Base-by-base conservation (phyloP, 306 rosid species). In the Cucurbita maxima region DNA sequence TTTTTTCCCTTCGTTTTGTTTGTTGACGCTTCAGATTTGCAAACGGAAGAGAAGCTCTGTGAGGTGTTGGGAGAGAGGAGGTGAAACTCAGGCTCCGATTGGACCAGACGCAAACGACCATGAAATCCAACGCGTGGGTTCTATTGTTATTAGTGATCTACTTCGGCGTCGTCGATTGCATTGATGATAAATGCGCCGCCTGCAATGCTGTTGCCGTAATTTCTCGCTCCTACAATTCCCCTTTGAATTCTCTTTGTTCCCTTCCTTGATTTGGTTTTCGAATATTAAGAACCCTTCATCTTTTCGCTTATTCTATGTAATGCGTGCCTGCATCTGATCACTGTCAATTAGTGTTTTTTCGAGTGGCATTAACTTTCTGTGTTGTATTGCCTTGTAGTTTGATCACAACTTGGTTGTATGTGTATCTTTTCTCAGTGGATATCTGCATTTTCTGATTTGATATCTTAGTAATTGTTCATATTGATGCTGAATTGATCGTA, bases 161-260 rank as follows among this genome's bases (percentile, higher is more conserved):
- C 71, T 22, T 85, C 44, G 63, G 78, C 52, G 74, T 81, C 53
- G 81, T 84, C 61, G 18, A 54, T 37, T 83, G 84, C 81, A 66
- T 93, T 74, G 94, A 93, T 62, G 94, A 93, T 80, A 93, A 93
- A 83, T 93, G 98, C 70, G 80, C 89, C 36, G 97, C 97, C 62
- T 93, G 98, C 84, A 88, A 82, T 80, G 96, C 94, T 68, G 96
- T 93, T 10, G 94, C 97, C 78, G 98, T 91, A 84, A 72, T 41
- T 37, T 25, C 66, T 83, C 38, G 3, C 41, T 72, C 77, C 59
- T 47, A 38, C 66, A 63, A 34, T 4, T 61, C 30, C 40, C 58
- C 38, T 53, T 79, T 58, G 48, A 8, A 55, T 12, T 20, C 53
- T 72, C 13, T 22, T 40, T 25, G 11, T 57, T 74, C 44, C 20